Evolutionary conservation across 176 grass and related monocot genomes (phyloP), one percentile per base, ranked within the genome.

Genomic region (Microstegium vimineum): DNA sequence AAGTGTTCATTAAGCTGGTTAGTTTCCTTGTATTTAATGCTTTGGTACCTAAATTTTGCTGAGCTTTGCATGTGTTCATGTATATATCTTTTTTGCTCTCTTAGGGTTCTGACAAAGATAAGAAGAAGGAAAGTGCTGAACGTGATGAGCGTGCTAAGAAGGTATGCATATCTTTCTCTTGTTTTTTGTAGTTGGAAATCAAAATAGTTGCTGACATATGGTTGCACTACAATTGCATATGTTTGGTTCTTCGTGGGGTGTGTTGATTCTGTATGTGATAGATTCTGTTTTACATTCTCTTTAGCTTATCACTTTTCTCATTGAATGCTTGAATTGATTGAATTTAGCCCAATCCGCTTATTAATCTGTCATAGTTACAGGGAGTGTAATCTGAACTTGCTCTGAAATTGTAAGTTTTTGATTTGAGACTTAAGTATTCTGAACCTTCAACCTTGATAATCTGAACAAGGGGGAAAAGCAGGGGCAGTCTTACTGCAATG

Each of bases 1-100:
- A 90, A 51, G 33, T 97, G 59, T 97, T 97, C 83, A 90, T 97
- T 80, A 97, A 97, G 67, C 54, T 97, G 85, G 94, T 97, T 77
- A 78, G 63, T 68, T 62, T 74, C 22, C 2, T 63, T 62, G 11
- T 54, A 36, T 82, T 30, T 84, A 27, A 41, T 37, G 32, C 52
- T 62, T 79, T 72, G 31, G 52, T 79, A 5, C 80, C 59, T 51
- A 31, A 26, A 18, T 0, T 36, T 57, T 20, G 40, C 18, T 30
- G 34, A 62, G 3, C 16, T 67, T 81, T 61, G 26, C 30, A 11
- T 62, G 40, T n/a, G 46, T 18, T 20, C 52, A 20, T 30, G 31
- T 37, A 78, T 68, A 61, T 47, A 14, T 38, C 0, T 7, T 35
- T 43, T 12, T 43, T 26, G 9, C 78, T 25, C 27, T 65, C 5